Percentiles rank a stretch among this genome's conserved stretches.
Conservation (phyloP, 129 eudicot genomes). For the Lactuca sativa region DNA sequence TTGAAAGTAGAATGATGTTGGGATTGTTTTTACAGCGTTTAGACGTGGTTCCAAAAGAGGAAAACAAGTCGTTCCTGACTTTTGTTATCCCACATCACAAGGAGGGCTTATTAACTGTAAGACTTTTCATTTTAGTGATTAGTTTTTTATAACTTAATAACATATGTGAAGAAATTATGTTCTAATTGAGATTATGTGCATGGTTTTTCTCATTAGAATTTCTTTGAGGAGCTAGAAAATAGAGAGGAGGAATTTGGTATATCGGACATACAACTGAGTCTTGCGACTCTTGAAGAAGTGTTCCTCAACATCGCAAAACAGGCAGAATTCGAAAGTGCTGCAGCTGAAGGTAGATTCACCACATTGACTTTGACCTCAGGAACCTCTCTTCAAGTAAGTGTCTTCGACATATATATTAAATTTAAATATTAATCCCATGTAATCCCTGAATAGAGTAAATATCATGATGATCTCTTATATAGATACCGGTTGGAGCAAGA, state of each 20-base stretch:
- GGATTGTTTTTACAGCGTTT: conserved; percentile 53
- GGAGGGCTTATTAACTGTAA: conserved; percentile 74
- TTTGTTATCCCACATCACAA: conserved; percentile 84
- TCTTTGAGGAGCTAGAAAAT: conserved; percentile 76
- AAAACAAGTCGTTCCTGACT: conserved; percentile 79
- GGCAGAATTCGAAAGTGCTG: conserved; percentile 84
- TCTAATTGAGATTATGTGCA: not conserved
- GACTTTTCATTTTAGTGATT: conserved; percentile 12
- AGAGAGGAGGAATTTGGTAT: conserved; percentile 77
- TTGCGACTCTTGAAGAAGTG: conserved; percentile 95
- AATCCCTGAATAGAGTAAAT: too few relatives aligned
- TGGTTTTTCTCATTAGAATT: conserved; percentile 40
- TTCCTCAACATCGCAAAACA: conserved; percentile 84
- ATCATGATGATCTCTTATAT: conserved; percentile 9
- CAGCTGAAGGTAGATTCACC: conserved; percentile 67
- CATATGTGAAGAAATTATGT: not conserved
- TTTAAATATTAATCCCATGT: too few relatives aligned
- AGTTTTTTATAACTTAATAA: not conserved
- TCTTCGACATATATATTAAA: not conserved
- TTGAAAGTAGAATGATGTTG: not conserved
- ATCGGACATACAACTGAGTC: conserved; percentile 81
- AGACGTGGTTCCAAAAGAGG: conserved; percentile 78
- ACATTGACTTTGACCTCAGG: conserved; percentile 69
- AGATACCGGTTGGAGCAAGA: conserved; percentile 90
- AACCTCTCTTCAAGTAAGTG: conserved; percentile 65